Percentiles rank a stretch among this genome's conserved stretches.
Evolutionary conservation across 306 rosid genomes (phyloP).

Genomic region (Quercus gilva): DNA sequence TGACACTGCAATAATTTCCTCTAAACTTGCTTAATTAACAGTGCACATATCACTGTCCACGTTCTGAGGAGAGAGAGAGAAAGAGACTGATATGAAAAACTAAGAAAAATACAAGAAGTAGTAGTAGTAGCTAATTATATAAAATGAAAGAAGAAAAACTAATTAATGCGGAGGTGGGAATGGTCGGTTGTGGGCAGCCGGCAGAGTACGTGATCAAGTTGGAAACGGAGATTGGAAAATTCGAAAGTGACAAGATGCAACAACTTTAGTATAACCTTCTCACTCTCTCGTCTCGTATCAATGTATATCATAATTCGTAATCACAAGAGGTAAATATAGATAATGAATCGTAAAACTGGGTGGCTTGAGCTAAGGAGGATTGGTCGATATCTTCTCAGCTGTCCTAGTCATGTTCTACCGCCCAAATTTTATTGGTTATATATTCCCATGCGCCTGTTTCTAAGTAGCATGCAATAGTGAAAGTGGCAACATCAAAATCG

Average conservation of each 20-base stretch:
- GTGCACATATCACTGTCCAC: not conserved
- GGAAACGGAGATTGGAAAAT: conserved; percentile 11
- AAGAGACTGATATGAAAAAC: not conserved
- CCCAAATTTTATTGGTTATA: not conserved
- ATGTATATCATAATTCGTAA: no score
- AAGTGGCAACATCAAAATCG: not conserved
- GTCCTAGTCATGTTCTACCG: conserved; percentile 6
- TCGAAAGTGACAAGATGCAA: not conserved
- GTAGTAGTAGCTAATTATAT: no score
- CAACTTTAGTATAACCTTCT: no score
- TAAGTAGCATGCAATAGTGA: not conserved
- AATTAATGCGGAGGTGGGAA: not conserved
- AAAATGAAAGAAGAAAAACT: not conserved
- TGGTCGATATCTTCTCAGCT: not conserved
- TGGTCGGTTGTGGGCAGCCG: conserved; percentile 27
- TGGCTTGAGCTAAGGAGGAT: not conserved
- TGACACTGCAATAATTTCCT: not conserved
- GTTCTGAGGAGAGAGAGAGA: not conserved
- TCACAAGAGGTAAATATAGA: no score
- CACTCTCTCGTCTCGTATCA: no score
- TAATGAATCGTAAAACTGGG: no score
- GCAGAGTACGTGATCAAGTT: not conserved
- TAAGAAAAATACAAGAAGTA: not conserved
- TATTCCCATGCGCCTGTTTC: not conserved
- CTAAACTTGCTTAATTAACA: not conserved